These are phyloP conservation scores for Combretum micranthum DNA, from an alignment of 345 rosid species.

Conservation along the genomic window DNA sequence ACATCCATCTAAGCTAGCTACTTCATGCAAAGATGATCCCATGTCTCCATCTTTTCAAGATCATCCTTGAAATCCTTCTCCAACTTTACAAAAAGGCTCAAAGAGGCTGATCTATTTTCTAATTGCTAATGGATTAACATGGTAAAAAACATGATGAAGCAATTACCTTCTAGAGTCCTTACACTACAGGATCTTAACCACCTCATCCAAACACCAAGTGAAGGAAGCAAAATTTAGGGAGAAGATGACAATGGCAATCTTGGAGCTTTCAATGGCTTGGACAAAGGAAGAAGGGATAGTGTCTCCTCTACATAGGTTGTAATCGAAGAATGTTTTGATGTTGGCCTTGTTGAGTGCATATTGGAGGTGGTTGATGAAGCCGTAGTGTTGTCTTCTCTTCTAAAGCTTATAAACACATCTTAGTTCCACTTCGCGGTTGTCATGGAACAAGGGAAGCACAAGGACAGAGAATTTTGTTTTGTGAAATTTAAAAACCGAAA, in stretches of 20 bases:
- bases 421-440: too few species aligned
- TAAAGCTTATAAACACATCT: slow-evolving; percentile 26
- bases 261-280: slow-evolving; percentile 19
- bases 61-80: neutral
- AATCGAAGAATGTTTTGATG: slow-evolving; percentile 7
- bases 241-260: slow-evolving; percentile 12
- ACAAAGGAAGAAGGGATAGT: slow-evolving; percentile 5
- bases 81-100: neutral
- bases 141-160: slow-evolving; percentile 15
- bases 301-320: slow-evolving; percentile 9
- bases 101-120: slow-evolving; percentile 8
- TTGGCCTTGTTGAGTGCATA: too few species aligned
- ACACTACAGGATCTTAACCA: slow-evolving; percentile 15
- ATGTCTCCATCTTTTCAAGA: slow-evolving; percentile 7
- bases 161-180: slow-evolving; percentile 1
- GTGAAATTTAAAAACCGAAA: too few species aligned
- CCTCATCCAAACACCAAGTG: slow-evolving; percentile 23
- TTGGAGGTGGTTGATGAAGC: slow-evolving; percentile 17
- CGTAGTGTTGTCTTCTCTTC: slow-evolving; percentile 21
- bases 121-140: slow-evolving; percentile 11
- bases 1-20: slow-evolving; percentile 16
- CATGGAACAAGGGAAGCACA: too few species aligned
- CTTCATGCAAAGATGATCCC: slow-evolving; percentile 12
- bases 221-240: slow-evolving; percentile 19
- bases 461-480: too few species aligned